A percentile compares a stretch with the other conserved stretches of the same genome.
phyloP scores from a whole-genome alignment of 2,329 filamentous ascomycete genomes.

The Aspergillus neoniger region DNA sequence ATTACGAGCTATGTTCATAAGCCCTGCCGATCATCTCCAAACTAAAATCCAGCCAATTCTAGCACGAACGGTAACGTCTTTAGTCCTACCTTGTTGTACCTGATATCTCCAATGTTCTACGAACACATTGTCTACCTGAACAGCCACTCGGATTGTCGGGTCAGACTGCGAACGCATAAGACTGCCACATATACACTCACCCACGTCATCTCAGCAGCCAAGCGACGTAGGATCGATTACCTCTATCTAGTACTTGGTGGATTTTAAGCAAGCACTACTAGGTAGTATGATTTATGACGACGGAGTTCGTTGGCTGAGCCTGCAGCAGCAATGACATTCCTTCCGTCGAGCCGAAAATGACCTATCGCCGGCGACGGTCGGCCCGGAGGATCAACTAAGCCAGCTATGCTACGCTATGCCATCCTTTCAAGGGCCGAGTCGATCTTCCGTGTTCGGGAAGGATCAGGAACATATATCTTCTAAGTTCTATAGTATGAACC shows the following conservation, averaged over 20 bases:
- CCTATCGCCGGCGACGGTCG: no score
- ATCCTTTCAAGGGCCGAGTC: neutral
- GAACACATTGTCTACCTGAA: neutral
- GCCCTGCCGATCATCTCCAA: neutral
- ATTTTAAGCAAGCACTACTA: neutral
- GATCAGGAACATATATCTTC: neutral
- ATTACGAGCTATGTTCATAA: neutral
- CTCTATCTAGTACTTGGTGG: neutral
- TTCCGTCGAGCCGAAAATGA: no score
- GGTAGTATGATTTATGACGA: neutral
- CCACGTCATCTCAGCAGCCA: neutral
- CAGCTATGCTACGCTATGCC: neutral
- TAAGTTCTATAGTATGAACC: neutral
- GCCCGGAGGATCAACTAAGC: no score
- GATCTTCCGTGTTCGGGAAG: neutral
- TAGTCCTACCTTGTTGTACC: no score
- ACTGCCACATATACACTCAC: neutral
- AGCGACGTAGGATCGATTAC: neutral
- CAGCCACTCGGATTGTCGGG: neutral
- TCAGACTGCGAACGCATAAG: neutral
- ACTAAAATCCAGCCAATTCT: neutral
- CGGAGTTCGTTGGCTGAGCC: neutral
- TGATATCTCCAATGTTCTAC: neutral
- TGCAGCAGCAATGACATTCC: neutral
- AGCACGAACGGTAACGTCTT: neutral